Base-by-base conservation (phyloP, 768 basidiomycete genomes). In the Mycena haematopus region DNA sequence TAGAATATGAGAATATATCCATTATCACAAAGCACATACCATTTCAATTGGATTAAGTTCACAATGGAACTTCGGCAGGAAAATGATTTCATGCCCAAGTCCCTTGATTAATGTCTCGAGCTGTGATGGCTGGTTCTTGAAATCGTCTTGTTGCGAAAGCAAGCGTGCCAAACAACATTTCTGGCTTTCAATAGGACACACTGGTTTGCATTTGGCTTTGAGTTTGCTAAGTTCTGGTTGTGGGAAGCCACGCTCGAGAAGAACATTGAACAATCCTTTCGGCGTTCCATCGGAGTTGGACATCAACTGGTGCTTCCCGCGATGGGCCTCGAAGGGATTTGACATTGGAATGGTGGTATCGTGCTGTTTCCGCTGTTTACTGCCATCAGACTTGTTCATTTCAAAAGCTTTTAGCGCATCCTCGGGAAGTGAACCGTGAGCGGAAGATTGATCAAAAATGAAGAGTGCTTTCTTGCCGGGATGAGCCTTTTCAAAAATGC, bases 31-130 rank as follows among this genome's bases (percentile, higher is more conserved):
- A 49, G 1, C 21, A 25, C 57, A 1, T 58, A 73, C 71, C 71
- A 75, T 73, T 60, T 78, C 77, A 67, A 79, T 79, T 21, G 73
- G 70, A 54, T 78, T 79, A 8, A 78, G 69, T 63, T 79, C 73
- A 55, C 76, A 76, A 46, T 78, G 73, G 55, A 73, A 78, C 22
- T 58, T 56, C 5, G 56, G 33, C 13, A 57, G 13, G 27, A 58
- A 52, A 27, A 58, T 51, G 36, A 24, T 29, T 46, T 51, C 38
- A 21, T 58, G 57, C 0, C 57, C 57, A 13, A 15, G n/a, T 29
- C 27, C 49, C 11, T 15, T 50, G 38, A 51, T 60, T 8, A 60
- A 21, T n/a, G 25, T 51, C 44, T 60, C 62, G 1, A 63, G 56
- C 40, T 38, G 33, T 6, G 62, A 59, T 19, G n/a, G 25, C 17